Evolutionary conservation across 257 asterid species (phyloP).

Genomic region (Petunia secreta): DNA sequence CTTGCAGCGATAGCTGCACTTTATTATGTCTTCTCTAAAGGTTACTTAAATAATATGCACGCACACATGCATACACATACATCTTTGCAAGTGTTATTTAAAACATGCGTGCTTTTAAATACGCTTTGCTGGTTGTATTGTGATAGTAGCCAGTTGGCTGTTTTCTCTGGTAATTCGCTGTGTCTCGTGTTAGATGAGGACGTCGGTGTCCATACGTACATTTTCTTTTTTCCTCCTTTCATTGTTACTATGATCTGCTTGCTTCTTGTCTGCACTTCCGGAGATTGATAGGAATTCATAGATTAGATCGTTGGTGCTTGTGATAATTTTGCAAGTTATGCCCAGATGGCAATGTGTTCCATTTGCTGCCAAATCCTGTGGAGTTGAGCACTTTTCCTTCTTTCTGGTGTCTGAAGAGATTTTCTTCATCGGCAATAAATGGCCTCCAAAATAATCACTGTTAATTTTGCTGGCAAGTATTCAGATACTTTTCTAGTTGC

Average conservation of each 20-base stretch:
- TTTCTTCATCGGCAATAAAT: neutral
- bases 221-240: neutral
- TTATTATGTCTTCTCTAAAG: neutral
- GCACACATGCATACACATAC: neutral
- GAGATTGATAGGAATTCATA: neutral
- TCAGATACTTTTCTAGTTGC: neutral
- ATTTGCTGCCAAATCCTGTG: neutral
- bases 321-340: conserved; percentile 1
- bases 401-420: neutral
- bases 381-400: neutral
- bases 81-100: neutral
- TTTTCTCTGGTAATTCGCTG: neutral
- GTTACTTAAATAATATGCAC: neutral
- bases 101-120: neutral
- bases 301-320: neutral
- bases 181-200: neutral
- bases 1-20: neutral
- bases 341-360: neutral
- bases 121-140: neutral
- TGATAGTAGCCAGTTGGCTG: neutral
- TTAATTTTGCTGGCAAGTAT: neutral
- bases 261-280: neutral
- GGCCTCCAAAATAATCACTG: neutral
- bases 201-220: neutral
- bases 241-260: neutral